Conservation (phyloP, 1,284 basidiomycete genomes). For the Ceraceosorus bombacis region DNA sequence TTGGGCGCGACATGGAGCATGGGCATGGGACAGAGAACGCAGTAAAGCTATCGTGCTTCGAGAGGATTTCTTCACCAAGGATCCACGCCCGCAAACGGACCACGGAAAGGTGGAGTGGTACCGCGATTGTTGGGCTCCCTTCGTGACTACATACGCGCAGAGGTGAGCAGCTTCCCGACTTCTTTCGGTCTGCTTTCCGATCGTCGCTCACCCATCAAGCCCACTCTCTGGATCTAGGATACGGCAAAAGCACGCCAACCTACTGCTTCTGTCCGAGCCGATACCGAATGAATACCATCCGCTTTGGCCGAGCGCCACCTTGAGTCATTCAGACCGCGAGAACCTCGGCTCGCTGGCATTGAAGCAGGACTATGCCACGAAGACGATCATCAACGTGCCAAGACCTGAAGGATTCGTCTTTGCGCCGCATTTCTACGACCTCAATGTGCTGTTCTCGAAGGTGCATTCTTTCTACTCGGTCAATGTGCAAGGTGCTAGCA, state of each 20-base stretch:
- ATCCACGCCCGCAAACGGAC: conserved; percentile 13
- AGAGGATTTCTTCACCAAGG: conserved; percentile 73
- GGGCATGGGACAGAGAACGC: conserved; percentile 73
- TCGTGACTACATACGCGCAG: conserved; percentile 23
- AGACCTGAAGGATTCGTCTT: conserved; percentile 33
- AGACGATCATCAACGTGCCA: conserved; percentile 22
- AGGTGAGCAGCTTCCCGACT: conserved; percentile 7
- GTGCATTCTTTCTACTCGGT: conserved; percentile 32
- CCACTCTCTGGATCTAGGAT: neutral
- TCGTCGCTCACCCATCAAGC: neutral
- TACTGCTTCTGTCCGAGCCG: conserved; percentile 37
- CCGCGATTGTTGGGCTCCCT: conserved; percentile 42
- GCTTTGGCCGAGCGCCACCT: conserved; percentile 23
- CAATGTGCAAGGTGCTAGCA: conserved; percentile 42
- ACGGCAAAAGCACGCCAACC: conserved; percentile 6
- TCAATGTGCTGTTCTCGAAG: conserved; percentile 45
- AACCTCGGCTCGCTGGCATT: conserved; percentile 6
- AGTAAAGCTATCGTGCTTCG: conserved; percentile 67
- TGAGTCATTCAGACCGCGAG: neutral
- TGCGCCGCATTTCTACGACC: conserved; percentile 47
- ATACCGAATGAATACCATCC: conserved; percentile 47
- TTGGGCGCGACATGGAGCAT: conserved; percentile 87
- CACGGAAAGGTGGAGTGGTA: conserved; percentile 50
- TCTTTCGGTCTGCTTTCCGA: neutral
- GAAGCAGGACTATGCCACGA: conserved; percentile 19